These are phyloP conservation scores for Thraustochytrium sp. DNA, from an alignment of 352 stramenopile genomes.

Conservation along the genomic window DNA sequence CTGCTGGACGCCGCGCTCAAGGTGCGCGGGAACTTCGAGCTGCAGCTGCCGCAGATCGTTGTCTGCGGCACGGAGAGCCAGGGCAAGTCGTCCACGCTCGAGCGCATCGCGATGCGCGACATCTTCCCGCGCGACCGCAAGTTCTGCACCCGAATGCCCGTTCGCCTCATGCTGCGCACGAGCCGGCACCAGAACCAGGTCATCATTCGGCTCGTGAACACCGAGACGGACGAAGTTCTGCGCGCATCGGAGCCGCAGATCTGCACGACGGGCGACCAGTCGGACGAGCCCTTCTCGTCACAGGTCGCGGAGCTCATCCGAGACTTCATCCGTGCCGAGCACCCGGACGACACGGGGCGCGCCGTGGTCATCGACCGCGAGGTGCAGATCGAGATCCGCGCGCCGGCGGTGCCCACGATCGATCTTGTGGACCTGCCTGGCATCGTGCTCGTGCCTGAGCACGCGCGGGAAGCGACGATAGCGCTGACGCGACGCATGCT, in stretches of 20 bases:
- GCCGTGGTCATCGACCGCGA: constrained; percentile 53
- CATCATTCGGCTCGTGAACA: constrained; percentile 36
- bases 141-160: too few relatives aligned
- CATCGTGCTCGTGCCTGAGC: constrained; percentile 52
- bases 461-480: constrained; percentile 56
- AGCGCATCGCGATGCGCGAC: background rate
- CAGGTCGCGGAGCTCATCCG: too few relatives aligned
- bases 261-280: too few relatives aligned
- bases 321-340: constrained; percentile 38
- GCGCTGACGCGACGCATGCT: constrained; percentile 54
- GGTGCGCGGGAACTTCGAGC: background rate
- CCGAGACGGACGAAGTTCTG: constrained; percentile 51
- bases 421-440: constrained; percentile 55
- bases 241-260: too few relatives aligned
- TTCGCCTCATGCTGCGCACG: too few relatives aligned
- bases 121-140: too few relatives aligned
- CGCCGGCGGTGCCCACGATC: constrained; percentile 49
- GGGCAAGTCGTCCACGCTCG: background rate
- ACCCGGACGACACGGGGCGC: background rate
- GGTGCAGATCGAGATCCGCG: constrained; percentile 53
- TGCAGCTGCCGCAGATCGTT: background rate
- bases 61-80: constrained; percentile 16
- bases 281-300: too few relatives aligned
- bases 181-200: background rate
- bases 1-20: background rate